These are phyloP conservation scores for Pyrenula aspistea DNA, from an alignment of 495 filamentous ascomycete species.

Conservation along the genomic window DNA sequence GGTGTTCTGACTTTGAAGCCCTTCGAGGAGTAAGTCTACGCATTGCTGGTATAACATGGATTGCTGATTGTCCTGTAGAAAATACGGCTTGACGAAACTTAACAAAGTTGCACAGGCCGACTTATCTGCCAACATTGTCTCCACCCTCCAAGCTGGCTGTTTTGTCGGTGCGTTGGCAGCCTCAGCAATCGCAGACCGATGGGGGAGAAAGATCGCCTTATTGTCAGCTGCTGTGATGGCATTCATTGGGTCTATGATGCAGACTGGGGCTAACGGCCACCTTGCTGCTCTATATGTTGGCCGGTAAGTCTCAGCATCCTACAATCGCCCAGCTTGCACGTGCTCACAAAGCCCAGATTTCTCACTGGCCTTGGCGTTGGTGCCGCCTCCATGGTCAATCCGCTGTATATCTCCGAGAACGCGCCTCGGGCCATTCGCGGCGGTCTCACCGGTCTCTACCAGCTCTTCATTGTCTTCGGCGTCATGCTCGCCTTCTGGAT, in stretches of 20 bases:
- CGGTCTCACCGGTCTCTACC: conserved; percentile 56
- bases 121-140: conserved; percentile 42
- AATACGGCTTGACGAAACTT: conserved; percentile 41
- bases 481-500: conserved; percentile 60
- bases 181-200: conserved; percentile 42
- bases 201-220: conserved; percentile 41
- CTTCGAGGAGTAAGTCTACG: conserved; percentile 38
- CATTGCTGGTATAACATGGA: background rate
- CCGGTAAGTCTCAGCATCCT: conserved; percentile 26
- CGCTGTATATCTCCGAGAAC: conserved; percentile 49
- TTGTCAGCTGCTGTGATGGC: conserved; percentile 38
- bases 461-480: conserved; percentile 51
- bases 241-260: conserved; percentile 49
- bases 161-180: conserved; percentile 55
- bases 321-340: conserved; percentile 4
- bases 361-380: conserved; percentile 57
- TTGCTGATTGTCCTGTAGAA: conserved; percentile 14
- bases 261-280: conserved; percentile 44
- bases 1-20: conserved; percentile 52
- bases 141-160: conserved; percentile 56
- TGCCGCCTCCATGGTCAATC: conserved; percentile 51
- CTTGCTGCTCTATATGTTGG: conserved; percentile 48
- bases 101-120: conserved; percentile 33
- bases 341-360: conserved; percentile 25
- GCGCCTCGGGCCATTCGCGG: conserved; percentile 62